Base-by-base conservation (phyloP, 331 rosid genomes). In the Acacia concinna region DNA sequence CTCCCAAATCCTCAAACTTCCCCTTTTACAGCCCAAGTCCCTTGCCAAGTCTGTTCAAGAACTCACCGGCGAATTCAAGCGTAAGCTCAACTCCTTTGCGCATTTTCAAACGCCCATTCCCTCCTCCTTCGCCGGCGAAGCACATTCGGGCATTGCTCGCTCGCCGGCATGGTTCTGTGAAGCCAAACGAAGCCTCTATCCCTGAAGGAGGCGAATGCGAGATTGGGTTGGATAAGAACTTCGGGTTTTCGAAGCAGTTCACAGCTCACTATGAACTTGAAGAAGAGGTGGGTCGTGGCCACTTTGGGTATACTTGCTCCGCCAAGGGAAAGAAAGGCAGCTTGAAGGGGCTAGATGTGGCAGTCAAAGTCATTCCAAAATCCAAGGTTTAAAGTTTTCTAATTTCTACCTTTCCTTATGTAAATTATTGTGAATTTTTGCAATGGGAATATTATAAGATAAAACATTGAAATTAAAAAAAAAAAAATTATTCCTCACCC, bases 1-100 rank as follows among this genome's bases (percentile, higher is more conserved):
- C 85, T 32, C 37, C 72, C 64, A 76, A 88, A 12, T 78, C 96
- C 32, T 84, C 90, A 21, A 86, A 72, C 60, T 94, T 92, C 51
- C 98, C 97, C 18, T 94, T 94, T 76, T 92, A 89, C 87, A 94
- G 92, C 78, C 98, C 98, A 32, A 94, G 98, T 75, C 98, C 98
- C 17, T 79, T 92, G 46, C 91, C 88, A 4, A 92, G 86, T 65
- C 86, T 92, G 69, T 92, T 94, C 88, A 94, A 89, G 83, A 87
- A 84, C 82, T 94, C 98, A 23, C 97, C 97, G 5, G 91, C 97
- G 38, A 85, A 84, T 65, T 89, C 91, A 6, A 85, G 91, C 40
- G 91, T 85, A 62, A 84, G 87, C 71, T 91, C 97, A 40, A 92
- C 98, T 1, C 98, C 98, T 68, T 66, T 90, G 82, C 85, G 97